Conservation (phyloP, 495 filamentous ascomycete genomes). For the Talaromyces borbonicus region DNA sequence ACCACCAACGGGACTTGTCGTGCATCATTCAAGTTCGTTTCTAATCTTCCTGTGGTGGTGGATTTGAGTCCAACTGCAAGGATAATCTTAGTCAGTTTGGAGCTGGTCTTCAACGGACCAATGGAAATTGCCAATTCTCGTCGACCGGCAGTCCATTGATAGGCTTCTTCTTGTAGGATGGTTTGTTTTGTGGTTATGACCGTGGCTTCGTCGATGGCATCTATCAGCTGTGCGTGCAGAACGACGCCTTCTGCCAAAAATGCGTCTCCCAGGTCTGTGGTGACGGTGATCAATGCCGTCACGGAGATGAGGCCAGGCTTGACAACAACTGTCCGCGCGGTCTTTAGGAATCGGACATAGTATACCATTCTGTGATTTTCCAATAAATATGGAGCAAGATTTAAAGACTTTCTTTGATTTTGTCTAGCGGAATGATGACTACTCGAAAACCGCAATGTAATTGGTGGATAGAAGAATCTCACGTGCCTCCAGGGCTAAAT, state of each 20-base stretch:
- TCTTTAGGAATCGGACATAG: slow-evolving; percentile 68
- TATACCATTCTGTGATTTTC: slow-evolving; percentile 43
- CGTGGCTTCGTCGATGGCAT: slow-evolving; percentile 17
- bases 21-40: slow-evolving; percentile 16
- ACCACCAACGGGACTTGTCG: slow-evolving; percentile 35
- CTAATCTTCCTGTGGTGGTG: slow-evolving; percentile 3
- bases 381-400: too few species aligned
- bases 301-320: slow-evolving; percentile 26
- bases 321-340: slow-evolving; percentile 40
- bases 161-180: slow-evolving; percentile 32
- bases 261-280: slow-evolving; percentile 81
- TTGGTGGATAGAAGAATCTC: not conserved
- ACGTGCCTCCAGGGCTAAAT: not conserved
- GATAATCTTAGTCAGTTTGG: slow-evolving; percentile 18
- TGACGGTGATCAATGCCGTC: slow-evolving; percentile 63
- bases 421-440: not conserved
- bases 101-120: slow-evolving; percentile 21
- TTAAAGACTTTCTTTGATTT: too few species aligned
- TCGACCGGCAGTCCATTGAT: slow-evolving; percentile 45
- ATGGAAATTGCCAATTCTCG: slow-evolving; percentile 35
- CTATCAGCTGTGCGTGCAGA: slow-evolving; percentile 40
- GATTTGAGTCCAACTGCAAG: slow-evolving; percentile 16
- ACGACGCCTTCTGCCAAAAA: slow-evolving; percentile 60
- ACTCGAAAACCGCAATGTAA: too few species aligned
- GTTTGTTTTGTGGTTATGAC: slow-evolving; percentile 14